Evolutionary conservation across 148 eudicot species (phyloP).

Genomic region (Rhododendron henanense): DNA sequence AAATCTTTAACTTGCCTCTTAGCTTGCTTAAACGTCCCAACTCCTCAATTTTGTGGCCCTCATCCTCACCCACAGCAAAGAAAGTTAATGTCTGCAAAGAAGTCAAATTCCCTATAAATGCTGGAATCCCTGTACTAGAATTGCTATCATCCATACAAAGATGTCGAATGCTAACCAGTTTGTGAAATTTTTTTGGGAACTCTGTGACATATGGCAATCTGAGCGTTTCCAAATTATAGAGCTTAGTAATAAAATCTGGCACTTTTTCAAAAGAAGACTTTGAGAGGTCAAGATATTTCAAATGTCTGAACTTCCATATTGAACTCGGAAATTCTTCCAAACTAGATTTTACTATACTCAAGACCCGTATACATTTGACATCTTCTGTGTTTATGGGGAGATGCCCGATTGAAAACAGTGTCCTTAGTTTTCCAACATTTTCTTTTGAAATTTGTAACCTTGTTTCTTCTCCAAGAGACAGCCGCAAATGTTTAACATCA

Average conservation of each 20-base stretch:
- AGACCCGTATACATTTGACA: neutral
- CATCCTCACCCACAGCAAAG: neutral
- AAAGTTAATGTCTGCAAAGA: neutral
- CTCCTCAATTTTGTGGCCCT: neutral
- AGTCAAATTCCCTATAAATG: neutral
- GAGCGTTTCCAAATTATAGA: neutral
- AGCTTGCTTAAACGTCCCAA: neutral
- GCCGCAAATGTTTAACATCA: neutral
- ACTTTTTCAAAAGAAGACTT: neutral
- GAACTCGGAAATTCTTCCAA: neutral
- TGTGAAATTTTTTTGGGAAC: neutral
- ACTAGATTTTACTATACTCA: neutral
- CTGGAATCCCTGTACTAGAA: neutral
- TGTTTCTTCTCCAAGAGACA: neutral
- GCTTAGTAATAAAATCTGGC: neutral
- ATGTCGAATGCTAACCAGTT: neutral
- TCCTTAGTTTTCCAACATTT: neutral
- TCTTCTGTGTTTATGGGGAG: neutral
- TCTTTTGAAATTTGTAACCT: neutral
- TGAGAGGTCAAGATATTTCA: neutral
- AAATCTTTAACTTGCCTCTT: neutral
- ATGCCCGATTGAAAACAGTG: neutral
- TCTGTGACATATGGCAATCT: neutral
- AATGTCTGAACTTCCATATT: neutral
- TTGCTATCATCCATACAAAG: neutral